A percentile compares a stretch with the other conserved stretches of the same genome.
Conservation (phyloP, 441 rosid genomes). For the Aquilaria agallochum region DNA sequence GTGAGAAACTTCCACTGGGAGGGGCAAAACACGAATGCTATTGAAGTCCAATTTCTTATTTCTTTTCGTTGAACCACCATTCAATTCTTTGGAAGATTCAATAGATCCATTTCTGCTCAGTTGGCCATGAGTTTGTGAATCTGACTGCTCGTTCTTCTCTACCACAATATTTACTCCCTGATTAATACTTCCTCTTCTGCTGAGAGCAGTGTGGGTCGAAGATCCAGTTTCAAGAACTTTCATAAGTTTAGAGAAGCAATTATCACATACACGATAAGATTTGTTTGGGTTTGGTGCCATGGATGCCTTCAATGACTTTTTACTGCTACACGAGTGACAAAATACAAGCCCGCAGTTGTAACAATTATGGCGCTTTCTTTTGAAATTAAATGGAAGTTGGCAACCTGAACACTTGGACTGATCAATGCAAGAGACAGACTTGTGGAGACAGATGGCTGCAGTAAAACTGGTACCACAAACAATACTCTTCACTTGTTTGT, state of each 20-base stretch:
- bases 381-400: constrained; percentile 46
- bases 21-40: constrained; percentile 42
- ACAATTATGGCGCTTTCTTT: constrained; percentile 56
- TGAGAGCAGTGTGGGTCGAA: constrained; percentile 31
- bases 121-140: constrained; percentile 36
- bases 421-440: constrained; percentile 46
- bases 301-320: constrained; percentile 49
- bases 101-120: constrained; percentile 42
- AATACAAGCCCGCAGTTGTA: constrained; percentile 57
- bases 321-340: constrained; percentile 53
- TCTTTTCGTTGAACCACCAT: constrained; percentile 34
- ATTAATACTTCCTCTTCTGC: constrained; percentile 41
- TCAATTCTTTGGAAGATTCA: constrained; percentile 34
- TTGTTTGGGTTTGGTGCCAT: constrained; percentile 56
- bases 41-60: constrained; percentile 41
- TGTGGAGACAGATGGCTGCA: constrained; percentile 55
- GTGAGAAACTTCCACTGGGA: constrained; percentile 41
- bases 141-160: constrained; percentile 32
- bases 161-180: constrained; percentile 24
- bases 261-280: constrained; percentile 50
- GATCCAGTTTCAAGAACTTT: constrained; percentile 34
- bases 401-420: constrained; percentile 61
- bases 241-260: constrained; percentile 39
- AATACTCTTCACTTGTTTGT: constrained; percentile 54
- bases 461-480: constrained; percentile 51